Percentiles rank a stretch among this genome's conserved stretches.
Conservation (phyloP, 139 green algal genomes). For the Zygnema circumcarinatum region DNA sequence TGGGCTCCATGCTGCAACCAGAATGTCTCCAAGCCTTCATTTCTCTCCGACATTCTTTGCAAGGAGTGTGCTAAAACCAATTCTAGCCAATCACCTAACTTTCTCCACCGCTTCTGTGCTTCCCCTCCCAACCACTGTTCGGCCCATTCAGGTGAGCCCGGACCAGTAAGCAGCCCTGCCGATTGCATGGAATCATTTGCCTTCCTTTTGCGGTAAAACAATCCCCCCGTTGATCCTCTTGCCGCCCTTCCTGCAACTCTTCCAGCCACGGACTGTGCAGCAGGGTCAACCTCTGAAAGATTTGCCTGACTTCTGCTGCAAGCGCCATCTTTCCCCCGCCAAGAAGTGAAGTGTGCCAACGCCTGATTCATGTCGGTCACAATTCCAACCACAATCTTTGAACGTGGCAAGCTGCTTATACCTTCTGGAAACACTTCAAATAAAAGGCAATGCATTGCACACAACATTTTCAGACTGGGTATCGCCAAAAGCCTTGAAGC, state of each 20-base stretch:
- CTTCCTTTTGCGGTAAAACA: too few relatives aligned
- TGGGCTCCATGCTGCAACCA: constrained; percentile 32
- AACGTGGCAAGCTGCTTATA: background rate
- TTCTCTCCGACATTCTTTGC: background rate
- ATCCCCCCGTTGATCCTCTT: too few relatives aligned
- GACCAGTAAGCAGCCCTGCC: background rate
- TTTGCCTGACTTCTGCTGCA: background rate
- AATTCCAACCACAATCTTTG: background rate
- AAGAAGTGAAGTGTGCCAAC: background rate
- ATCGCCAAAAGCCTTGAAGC: background rate
- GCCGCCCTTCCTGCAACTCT: too few relatives aligned
- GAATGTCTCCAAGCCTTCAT: constrained; percentile 12
- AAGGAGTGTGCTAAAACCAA: background rate
- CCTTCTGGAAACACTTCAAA: background rate
- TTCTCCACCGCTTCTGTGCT: background rate
- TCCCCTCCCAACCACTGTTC: background rate
- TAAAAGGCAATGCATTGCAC: constrained; percentile 1
- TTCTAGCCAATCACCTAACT: background rate
- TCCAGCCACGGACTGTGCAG: too few relatives aligned
- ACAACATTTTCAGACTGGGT: background rate
- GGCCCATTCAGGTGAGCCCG: background rate
- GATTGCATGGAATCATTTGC: background rate
- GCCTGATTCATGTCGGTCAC: background rate
- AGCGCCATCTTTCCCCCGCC: background rate
- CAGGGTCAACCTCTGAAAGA: background rate